phyloP scores from a whole-genome alignment of 2,329 filamentous ascomycete species.

The Sporothrix schenckii region DNA sequence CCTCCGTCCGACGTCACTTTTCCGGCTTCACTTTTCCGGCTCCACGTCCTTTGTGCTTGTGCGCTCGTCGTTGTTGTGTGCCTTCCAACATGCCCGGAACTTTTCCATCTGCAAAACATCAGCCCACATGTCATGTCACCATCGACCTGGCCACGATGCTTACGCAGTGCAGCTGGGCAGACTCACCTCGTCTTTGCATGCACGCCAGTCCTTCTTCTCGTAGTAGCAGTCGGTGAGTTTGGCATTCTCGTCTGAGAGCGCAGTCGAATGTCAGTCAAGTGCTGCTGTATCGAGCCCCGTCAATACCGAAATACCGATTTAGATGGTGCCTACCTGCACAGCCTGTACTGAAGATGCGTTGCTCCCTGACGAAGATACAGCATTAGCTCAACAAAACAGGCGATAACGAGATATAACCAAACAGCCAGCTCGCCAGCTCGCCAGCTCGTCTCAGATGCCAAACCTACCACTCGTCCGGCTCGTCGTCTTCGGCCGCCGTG shows the following conservation, averaged over 20 bases:
- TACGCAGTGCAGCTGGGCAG: neutral
- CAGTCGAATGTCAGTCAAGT: neutral
- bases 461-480: conserved; percentile 89
- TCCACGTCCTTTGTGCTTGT: conserved; percentile 72
- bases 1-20: neutral
- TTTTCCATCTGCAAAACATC: conserved; percentile 71
- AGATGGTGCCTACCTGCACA: conserved; percentile 69
- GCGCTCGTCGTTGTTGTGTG: conserved; percentile 80
- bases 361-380: conserved; percentile 67
- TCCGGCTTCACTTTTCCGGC: conserved; percentile 24
- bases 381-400: neutral
- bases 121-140: neutral
- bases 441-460: neutral
- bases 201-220: conserved; percentile 93
- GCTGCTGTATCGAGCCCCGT: neutral
- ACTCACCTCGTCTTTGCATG: conserved; percentile 79
- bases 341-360: conserved; percentile 95
- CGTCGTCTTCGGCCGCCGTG: conserved; percentile 61
- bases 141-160: neutral
- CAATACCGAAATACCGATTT: conserved; percentile 30
- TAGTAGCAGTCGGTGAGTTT: conserved; percentile 95
- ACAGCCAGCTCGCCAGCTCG: too few species aligned
- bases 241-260: conserved; percentile 72
- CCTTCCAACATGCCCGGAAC: conserved; percentile 91
- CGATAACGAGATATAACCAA: neutral